These are phyloP conservation scores for Diversispora eburnea DNA, from an alignment of 192 early-diverging fungal species.

Conservation along the genomic window DNA sequence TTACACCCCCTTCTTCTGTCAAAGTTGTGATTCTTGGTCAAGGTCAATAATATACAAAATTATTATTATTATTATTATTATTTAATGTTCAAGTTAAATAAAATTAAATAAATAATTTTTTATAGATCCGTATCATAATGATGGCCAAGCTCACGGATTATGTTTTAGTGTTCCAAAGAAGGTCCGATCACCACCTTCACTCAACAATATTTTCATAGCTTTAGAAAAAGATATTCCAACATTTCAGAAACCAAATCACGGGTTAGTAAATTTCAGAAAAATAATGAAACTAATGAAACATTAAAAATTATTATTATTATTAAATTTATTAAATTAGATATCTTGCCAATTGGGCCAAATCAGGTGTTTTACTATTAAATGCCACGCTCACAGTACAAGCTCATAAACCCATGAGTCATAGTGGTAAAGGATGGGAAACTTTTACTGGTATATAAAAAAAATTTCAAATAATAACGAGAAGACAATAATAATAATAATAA, in stretches of 20 bases:
- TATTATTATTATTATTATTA: slow-evolving; percentile 9
- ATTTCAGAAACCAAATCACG: slow-evolving; percentile 72
- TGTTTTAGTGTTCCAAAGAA: slow-evolving; percentile 86
- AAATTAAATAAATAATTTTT: background rate
- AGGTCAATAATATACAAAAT: slow-evolving; percentile 37
- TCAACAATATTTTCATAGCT: slow-evolving; percentile 88
- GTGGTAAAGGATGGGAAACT: slow-evolving; percentile 76
- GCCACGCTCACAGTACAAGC: slow-evolving; percentile 81
- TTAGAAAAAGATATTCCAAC: slow-evolving; percentile 66
- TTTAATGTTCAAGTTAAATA: background rate
- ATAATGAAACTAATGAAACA: background rate
- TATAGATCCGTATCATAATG: slow-evolving; percentile 67
- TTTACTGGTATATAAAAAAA: slow-evolving; percentile 56
- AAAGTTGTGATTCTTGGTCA: slow-evolving; percentile 93
- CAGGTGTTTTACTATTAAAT: slow-evolving; percentile 90
- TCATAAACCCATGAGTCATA: slow-evolving; percentile 77
- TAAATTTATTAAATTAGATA: slow-evolving; percentile 34
- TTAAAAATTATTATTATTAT: background rate
- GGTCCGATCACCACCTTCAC: slow-evolving; percentile 76
- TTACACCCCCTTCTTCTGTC: slow-evolving; percentile 61
- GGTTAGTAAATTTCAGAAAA: slow-evolving; percentile 33
- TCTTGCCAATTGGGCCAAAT: slow-evolving; percentile 74
- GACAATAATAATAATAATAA: too few relatives aligned
- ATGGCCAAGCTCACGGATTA: slow-evolving; percentile 63
- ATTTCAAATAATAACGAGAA: too few relatives aligned